Base-by-base conservation (phyloP, 257 asterid genomes). In the Plantago ovata region DNA sequence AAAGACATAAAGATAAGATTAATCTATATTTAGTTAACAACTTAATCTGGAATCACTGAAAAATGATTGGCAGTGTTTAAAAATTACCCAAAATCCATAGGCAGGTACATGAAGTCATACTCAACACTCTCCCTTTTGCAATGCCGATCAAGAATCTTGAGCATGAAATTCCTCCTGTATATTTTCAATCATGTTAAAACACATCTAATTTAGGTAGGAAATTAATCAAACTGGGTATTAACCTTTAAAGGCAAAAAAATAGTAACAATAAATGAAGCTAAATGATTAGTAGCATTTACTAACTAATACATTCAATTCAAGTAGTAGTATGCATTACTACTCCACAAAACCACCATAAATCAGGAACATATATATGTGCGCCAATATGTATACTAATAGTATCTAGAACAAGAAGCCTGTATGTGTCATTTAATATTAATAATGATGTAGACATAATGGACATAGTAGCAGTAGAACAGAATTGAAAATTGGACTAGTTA, bases 31-130 rank as follows among this genome's bases (percentile, higher is more conserved):
- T 32, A 53, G 21, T 9, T 1, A 40, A 1, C n/a, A 47, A 44
- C n/a, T 19, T 43, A 3, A 28, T 38, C 6, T 66, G 0, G 32
- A 52, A 51, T 53, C 32, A 28, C 4, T 28, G 2, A 1, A 44
- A 44, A 16, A 1, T 6, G 3, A 11, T 12, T 12, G 1, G 8
- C 13, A 44, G 49, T 44, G 18, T 14, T n/a, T 2, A 23, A 32
- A 2, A 53, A 2, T 53, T 71, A 82, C 90, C 60, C n/a, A 39
- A 82, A 85, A 33, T 81, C 94, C 33, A 79, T 68, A 0, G 89
- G 94, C 0, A 84, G 68, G 43, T 84, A 81, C 13, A 84, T 10
- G 23, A 81, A 79, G 61, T 84, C 94, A 39, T 79, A 84, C 48
- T 63, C 83, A 45, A 80, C 36, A 4, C 56, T 23, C 56, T 75